Base-by-base conservation (phyloP, 2,329 filamentous ascomycete species). In the Blastomyces percursus region DNA sequence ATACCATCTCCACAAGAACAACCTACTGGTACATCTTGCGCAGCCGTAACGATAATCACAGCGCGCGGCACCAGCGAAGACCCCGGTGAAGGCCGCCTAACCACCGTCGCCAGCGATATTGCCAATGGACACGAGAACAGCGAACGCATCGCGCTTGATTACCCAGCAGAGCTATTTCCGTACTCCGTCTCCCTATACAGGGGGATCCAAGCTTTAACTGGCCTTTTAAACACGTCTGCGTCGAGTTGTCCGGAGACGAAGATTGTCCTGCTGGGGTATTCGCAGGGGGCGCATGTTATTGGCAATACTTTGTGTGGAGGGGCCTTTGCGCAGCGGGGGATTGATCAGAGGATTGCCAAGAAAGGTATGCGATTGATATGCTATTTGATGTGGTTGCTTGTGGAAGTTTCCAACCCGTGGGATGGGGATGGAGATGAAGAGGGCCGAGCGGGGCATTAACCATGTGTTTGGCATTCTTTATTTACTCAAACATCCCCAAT, bases 191-290 rank as follows among this genome's bases (percentile, higher is more conserved):
- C 67, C 0, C 65, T 67, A 9, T 64, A 65, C 9, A 59, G 62
- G 9, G 69, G 69, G 35, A 66, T 66, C 4, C 24, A 54, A n/a
- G 66, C 67, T 5, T 46, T 71, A 35, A 69, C 56, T 21, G 55
- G 64, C 14, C 61, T 66, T 42, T 42, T 70, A 11, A 64, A 64
- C 8, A 65, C 61, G 62, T 27, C 57, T n/a, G 42, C 46, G 16
- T 30, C 61, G 11, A 51, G 63, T 19, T 73, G 72, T 52, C 71
- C 71, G 16, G 51, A 65, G 44, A 66, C 71, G 21, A 69, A 69
- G 61, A 64, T 73, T 16, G 69, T 72, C 8, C 60, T 73, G 35
- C 16, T 69, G 38, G 71, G 72, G 12, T 73, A 73, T 63, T 72
- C 70, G 14, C 71, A 74, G 62, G 72, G 72, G 1, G 72, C 68